Evolutionary conservation across 1,139 yeast species (phyloP).

Genomic region (Pichia sp.): DNA sequence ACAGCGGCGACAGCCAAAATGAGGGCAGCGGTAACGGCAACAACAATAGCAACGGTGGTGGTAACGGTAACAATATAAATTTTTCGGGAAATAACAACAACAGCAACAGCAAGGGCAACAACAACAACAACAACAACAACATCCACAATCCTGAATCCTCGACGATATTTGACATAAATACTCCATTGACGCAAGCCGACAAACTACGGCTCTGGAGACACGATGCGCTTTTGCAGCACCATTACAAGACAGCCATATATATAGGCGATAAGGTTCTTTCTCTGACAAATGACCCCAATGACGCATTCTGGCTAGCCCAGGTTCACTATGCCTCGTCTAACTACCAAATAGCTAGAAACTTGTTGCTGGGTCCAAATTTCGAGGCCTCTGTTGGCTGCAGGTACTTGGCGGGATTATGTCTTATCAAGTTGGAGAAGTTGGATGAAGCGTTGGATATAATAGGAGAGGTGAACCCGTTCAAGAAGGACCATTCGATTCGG

Average conservation of each 20-base stretch:
- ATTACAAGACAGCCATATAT: slow-evolving; percentile 83
- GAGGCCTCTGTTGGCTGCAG: slow-evolving; percentile 61
- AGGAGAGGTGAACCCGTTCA: slow-evolving; percentile 79
- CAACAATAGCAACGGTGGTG: background rate
- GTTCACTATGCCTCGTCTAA: slow-evolving; percentile 73
- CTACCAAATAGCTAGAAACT: slow-evolving; percentile 71
- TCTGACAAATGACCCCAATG: slow-evolving; percentile 79
- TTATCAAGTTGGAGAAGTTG: slow-evolving; percentile 70
- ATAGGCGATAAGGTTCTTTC: slow-evolving; percentile 88
- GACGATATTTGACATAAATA: slow-evolving; percentile 19
- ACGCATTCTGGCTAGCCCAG: slow-evolving; percentile 96
- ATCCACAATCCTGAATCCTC: slow-evolving; percentile 14
- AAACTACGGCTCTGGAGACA: slow-evolving; percentile 88
- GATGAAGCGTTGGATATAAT: slow-evolving; percentile 86
- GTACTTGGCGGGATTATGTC: slow-evolving; percentile 74
- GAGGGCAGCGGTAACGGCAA: background rate
- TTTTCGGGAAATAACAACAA: background rate
- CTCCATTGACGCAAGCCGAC: slow-evolving; percentile 74
- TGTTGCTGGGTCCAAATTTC: slow-evolving; percentile 38
- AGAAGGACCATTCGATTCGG: slow-evolving; percentile 30
- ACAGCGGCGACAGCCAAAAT: background rate
- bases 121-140: background rate
- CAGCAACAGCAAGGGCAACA: background rate
- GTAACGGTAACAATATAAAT: background rate
- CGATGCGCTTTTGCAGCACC: slow-evolving; percentile 91